Base-by-base conservation (phyloP, 1,139 yeast genomes). In the Saccharomyces hybrid region DNA sequence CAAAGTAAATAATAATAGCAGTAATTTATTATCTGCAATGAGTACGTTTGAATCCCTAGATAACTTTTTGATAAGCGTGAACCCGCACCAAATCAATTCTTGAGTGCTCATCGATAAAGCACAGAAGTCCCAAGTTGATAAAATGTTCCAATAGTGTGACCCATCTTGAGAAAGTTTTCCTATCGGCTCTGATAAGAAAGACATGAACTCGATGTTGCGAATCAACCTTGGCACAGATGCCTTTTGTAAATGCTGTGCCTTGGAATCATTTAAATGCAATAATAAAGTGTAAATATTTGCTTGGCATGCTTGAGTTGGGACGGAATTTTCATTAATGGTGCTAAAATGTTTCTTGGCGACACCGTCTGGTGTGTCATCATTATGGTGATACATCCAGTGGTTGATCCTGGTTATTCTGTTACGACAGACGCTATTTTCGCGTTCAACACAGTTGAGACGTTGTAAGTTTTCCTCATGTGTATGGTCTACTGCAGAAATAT, bases 31-130 rank as follows among this genome's bases (percentile, higher is more conserved):
- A 26, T 61, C 63, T 9, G 62, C 49, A 9, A 64, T 58, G 11
- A 48, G 47, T 4, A 57, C 25, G 13, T 57, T 56, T 2, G 67
- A 60, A 28, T 58, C 58, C 2, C 41, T 48, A 13, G 68, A 59
- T 26, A 67, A 52, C 30, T 57, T 58, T 34, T 55, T 51, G 28
- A 68, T 52, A 20, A 68, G 52, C 31, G 62, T 50, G 52, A 56
- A 66, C 5, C 67, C 61, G 56, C 69, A 66, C 56, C 60, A 60
- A n/a, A 68, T 57, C 34, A 68, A 56, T 54, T 68, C 68, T 14
- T 51, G 51, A 2, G 65, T 61, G 2, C 59, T 55, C 32, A 68
- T 52, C 14, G 61, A 52, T 48, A 61, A 62, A n/a, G 70, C 68
- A 50, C 65, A 59, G 54, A 68, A 68, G 16, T 59, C 55, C 72